Evolutionary conservation across 805 yeast genomes (phyloP), one percentile per base, ranked within the genome.

Genomic region (Nakazawaea pomicola): DNA sequence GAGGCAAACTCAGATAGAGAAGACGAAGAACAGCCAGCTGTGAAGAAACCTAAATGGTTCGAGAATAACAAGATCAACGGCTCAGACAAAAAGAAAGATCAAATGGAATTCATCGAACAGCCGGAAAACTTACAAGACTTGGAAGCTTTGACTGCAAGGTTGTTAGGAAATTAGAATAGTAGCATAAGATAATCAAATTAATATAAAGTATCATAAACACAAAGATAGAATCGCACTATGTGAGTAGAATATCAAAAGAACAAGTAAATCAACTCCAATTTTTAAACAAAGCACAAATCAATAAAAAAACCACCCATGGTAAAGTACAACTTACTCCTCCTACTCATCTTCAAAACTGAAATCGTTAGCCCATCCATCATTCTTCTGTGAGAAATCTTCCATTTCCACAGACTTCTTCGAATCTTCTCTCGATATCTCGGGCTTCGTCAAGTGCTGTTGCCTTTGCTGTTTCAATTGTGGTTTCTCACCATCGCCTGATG

Each of bases 61-160:
- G 68, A 70, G 49, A 61, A 58, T 41, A 61, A 61, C 33, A 50
- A 43, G 45, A 47, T 43, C 34, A 36, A 49, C 47, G 56, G 51
- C 41, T 36, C 45, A 4, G 51, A 48, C 16, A 47, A 47, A 10
- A 51, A 57, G 16, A 60, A 56, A 31, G 57, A 57, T 8, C 53
- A 58, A 8, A 64, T 83, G 35, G 66, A 85, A 46, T 96, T 90
- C 64, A 69, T 86, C 34, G 95, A 86, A 51, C 86, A 80, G 53
- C 97, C 97, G 12, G 84, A 87, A 54, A 84, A 95, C 14, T 68
- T 93, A 58, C 96, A 88, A 60, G 99, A 93, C 56, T 73, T 93
- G 61, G 99, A 93, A 68, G 89, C 95, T 37, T 74, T 87, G 65
- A 81, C 95, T 2, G 73, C 69, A 33, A 65, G 66, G 49, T 68